phyloP scores from a whole-genome alignment of 2,329 filamentous ascomycete species.

The Chaetomiaceae sp. region DNA sequence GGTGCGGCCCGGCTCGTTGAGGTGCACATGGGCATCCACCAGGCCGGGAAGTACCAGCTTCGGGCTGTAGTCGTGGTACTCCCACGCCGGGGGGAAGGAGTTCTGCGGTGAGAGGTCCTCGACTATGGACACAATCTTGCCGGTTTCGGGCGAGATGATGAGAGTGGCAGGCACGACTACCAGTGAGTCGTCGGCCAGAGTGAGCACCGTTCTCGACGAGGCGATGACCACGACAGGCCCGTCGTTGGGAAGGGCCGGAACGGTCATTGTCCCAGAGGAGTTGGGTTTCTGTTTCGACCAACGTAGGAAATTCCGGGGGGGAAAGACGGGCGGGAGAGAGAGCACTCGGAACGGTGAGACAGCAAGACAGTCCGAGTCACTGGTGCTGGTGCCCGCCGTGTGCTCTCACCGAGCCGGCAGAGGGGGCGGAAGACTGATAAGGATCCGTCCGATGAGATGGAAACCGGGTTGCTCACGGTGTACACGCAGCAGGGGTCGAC shows the following conservation, averaged over 20 bases:
- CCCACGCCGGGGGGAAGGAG: conserved; percentile 66
- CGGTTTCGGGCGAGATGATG: conserved; percentile 66
- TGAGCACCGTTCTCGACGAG: conserved; percentile 77
- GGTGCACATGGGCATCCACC: conserved; percentile 94
- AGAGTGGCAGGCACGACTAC: conserved; percentile 75
- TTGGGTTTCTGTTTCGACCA: neutral
- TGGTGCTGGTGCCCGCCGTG: too few relatives aligned
- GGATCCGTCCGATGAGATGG: too few relatives aligned
- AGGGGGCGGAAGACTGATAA: too few relatives aligned
- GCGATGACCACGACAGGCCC: conserved; percentile 64
- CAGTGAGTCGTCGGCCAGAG: conserved; percentile 56
- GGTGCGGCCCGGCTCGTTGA: conserved; percentile 93
- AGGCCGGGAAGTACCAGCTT: conserved; percentile 81
- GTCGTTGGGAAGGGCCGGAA: conserved; percentile 22
- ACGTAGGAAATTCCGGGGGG: neutral
- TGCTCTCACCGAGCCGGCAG: too few relatives aligned
- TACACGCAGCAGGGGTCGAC: too few relatives aligned
- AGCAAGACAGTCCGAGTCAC: too few relatives aligned
- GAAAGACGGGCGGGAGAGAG: neutral
- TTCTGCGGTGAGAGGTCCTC: conserved; percentile 66
- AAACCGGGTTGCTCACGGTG: neutral
- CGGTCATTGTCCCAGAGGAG: too few relatives aligned
- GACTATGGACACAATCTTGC: conserved; percentile 76
- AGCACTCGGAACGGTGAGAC: too few relatives aligned
- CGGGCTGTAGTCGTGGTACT: conserved; percentile 79